Base-by-base conservation (phyloP, 2,329 filamentous ascomycete species). In the Bipolaris zeicola region DNA sequence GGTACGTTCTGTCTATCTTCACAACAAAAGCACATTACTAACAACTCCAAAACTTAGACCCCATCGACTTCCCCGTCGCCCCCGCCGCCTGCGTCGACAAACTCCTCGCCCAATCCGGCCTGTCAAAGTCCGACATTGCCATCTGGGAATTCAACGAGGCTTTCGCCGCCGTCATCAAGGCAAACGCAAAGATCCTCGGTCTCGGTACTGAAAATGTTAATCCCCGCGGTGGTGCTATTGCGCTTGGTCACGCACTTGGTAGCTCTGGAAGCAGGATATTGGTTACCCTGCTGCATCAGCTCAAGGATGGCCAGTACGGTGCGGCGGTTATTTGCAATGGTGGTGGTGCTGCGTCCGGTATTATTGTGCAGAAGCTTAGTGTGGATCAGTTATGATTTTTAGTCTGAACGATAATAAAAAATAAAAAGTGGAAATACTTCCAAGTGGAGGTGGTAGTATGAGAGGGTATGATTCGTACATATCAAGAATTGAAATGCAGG, bases 131-230 rank as follows among this genome's bases (percentile, higher is more conserved):
- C 44, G 90, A 98, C 76, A 92, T 99, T 43, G 88, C 94, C 5
- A 81, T 97, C 20, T 98, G 95, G 94, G 95, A 98, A 76, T 96
- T 99, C 78, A 99, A 99, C 77, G 95, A 99, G 80, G 95, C 95
- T 0, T 99, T 99, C 74, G 94, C 95, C 26, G 91, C 91, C 4
- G 93, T 97, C 28, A 95, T 97, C 77, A 92, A 95, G 74, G 93
- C 94, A 39, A 97, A 98, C 72, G 89, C 91, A 70, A 93, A 96
- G 88, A 92, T 96, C 60, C 85, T 96, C 33, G 91, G 89, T 41
- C 85, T 97, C 2, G 85, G 93, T 62, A 83, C 85, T 44, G 91
- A 91, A 38, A 89, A 86, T 34, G 91, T 97, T 41, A 97, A 98
- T 77, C 89, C 89, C 44, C 83, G 96, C 2, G 94, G 94, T 52